Evolutionary conservation across 2,329 filamentous ascomycete species (phyloP).

Genomic region (Tolypocladium album): DNA sequence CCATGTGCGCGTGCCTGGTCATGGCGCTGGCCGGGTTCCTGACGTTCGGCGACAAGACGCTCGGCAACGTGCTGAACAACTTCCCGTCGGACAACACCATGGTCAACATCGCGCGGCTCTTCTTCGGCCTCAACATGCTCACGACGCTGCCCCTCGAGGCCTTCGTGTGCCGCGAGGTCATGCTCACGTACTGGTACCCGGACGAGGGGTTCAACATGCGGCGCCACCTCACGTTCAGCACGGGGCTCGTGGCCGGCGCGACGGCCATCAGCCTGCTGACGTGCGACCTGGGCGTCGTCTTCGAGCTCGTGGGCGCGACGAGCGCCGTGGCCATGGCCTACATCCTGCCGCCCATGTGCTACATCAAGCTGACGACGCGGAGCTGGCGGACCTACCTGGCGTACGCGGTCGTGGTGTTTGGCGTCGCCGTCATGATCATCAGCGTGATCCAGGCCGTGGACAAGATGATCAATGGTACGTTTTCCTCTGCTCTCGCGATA

Average conservation of each 20-base stretch:
- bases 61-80: conserved; percentile 97
- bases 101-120: conserved; percentile 89
- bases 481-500: not conserved
- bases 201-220: conserved; percentile 68
- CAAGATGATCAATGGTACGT: conserved; percentile 50
- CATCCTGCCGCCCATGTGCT: conserved; percentile 89
- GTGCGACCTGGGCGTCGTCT: conserved; percentile 87
- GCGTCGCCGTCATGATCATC: conserved; percentile 68
- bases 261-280: conserved; percentile 73
- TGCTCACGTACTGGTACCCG: conserved; percentile 72
- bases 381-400: conserved; percentile 66
- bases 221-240: conserved; percentile 80
- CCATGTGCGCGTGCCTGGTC: conserved; percentile 79
- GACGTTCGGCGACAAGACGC: conserved; percentile 81
- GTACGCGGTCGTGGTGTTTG: conserved; percentile 66
- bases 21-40: conserved; percentile 88
- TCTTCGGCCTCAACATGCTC: conserved; percentile 97
- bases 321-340: conserved; percentile 91
- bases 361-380: conserved; percentile 78
- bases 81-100: conserved; percentile 83
- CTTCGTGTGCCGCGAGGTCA: conserved; percentile 94
- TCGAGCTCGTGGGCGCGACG: conserved; percentile 92
- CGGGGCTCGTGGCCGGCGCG: conserved; percentile 66
- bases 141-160: conserved; percentile 93
- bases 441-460: conserved; percentile 61